Evolutionary conservation across 768 basidiomycete genomes (phyloP).

Genomic region (Cystoderma amianthinum): DNA sequence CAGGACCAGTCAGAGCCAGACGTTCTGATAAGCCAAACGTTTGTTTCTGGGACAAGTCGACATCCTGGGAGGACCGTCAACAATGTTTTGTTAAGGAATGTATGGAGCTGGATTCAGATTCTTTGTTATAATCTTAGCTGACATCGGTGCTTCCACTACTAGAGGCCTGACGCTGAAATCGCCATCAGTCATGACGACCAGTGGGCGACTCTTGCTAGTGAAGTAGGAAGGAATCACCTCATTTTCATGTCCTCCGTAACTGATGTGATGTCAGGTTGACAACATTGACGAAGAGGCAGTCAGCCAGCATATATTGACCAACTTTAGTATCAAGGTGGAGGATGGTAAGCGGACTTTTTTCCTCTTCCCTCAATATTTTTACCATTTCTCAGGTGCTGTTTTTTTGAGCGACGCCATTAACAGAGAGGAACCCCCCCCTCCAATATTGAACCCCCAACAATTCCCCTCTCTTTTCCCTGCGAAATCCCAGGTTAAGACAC

Average conservation of each 20-base stretch:
- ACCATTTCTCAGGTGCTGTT: too few species aligned
- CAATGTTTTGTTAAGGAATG: not conserved
- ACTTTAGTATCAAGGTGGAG: not conserved
- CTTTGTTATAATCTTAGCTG: too few species aligned
- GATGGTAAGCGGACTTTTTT: not conserved
- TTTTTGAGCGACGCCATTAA: too few species aligned
- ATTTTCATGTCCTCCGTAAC: too few species aligned
- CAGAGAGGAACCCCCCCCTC: too few species aligned
- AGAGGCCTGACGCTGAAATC: not conserved
- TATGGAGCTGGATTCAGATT: not conserved
- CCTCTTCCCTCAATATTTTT: not conserved
- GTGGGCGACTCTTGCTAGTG: not conserved
- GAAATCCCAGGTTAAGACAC: too few species aligned
- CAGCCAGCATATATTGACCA: not conserved
- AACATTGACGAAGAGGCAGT: not conserved
- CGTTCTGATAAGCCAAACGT: too few species aligned
- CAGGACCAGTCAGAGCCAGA: too few species aligned
- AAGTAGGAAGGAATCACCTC: not conserved
- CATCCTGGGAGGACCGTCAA: not conserved
- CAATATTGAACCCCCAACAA: too few species aligned
- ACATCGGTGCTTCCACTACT: too few species aligned
- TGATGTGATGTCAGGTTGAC: not conserved
- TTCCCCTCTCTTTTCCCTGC: too few species aligned
- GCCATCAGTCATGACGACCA: not conserved
- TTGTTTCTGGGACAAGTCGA: too few species aligned